phyloP scores from a whole-genome alignment of 1,284 basidiomycete species.

The Neolentinus lepideus region DNA sequence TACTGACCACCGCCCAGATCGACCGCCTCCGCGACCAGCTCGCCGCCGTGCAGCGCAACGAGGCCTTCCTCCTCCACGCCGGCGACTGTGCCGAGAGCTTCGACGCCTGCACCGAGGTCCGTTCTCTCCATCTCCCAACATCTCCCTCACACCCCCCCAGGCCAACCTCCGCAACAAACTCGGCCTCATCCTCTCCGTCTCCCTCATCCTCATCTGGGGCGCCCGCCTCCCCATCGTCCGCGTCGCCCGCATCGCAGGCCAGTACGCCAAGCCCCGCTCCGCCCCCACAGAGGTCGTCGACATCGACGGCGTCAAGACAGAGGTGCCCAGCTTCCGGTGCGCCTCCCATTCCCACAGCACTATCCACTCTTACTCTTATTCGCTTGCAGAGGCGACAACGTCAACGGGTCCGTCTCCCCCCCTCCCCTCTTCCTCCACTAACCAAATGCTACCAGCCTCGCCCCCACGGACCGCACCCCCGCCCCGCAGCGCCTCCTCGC shows the following conservation, averaged over 20 bases:
- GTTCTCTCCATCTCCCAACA: constrained; percentile 15
- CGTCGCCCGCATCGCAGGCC: constrained; percentile 89
- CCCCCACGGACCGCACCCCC: constrained; percentile 73
- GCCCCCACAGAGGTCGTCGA: constrained; percentile 78
- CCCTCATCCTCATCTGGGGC: constrained; percentile 91
- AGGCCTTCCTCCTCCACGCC: constrained; percentile 93
- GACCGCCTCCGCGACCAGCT: constrained; percentile 81
- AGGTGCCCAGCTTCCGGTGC: constrained; percentile 78
- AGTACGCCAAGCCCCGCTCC: constrained; percentile 94
- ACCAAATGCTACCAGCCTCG: constrained; percentile 35
- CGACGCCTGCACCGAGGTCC: constrained; percentile 81
- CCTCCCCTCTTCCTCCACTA: constrained; percentile 5
- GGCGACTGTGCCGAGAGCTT: constrained; percentile 97
- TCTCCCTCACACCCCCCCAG: constrained; percentile 26
- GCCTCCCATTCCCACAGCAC: too few relatives aligned
- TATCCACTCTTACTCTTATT: constrained; percentile 5
- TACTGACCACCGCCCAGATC: constrained; percentile 44
- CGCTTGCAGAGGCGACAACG: constrained; percentile 80
- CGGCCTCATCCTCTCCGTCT: constrained; percentile 92
- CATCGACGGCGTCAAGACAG: constrained; percentile 29
- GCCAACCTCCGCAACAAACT: constrained; percentile 93
- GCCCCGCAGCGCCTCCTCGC: constrained; percentile 87
- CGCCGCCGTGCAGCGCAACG: constrained; percentile 72
- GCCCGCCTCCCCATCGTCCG: constrained; percentile 87
- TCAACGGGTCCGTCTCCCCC: constrained; percentile 70